Evolutionary conservation across 2,329 filamentous ascomycete species (phyloP).

Genomic region (Remersonia thermophila): DNA sequence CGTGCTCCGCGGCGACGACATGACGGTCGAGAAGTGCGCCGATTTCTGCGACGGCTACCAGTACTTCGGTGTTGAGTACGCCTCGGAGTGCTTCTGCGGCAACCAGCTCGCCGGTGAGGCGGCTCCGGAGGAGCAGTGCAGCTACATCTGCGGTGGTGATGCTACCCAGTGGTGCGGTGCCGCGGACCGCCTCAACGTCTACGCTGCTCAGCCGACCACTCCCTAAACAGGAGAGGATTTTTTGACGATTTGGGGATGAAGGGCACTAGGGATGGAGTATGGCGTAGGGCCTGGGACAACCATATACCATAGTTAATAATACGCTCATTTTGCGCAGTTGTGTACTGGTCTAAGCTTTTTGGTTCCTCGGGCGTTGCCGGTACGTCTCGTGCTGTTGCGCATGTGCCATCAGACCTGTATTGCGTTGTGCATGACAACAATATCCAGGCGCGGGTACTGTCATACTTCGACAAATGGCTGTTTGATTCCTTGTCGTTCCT

Average conservation of each 20-base stretch:
- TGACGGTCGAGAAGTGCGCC: conserved; percentile 14
- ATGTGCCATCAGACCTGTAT: too few species aligned
- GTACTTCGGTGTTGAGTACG: conserved; percentile 13
- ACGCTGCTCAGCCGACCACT: conserved; percentile 5
- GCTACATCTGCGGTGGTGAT: conserved; percentile 16
- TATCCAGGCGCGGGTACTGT: too few species aligned
- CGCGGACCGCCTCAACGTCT: conserved; percentile 17
- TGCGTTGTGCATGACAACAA: too few species aligned
- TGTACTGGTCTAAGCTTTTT: neutral
- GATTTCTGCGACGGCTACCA: conserved; percentile 7
- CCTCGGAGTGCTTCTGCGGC: conserved; percentile 14
- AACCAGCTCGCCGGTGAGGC: conserved; percentile 4
- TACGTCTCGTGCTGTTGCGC: too few species aligned
- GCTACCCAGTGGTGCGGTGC: conserved; percentile 18
- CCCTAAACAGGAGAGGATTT: neutral
- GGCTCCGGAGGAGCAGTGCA: conserved; percentile 15
- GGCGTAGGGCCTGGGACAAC: too few species aligned
- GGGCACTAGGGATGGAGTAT: too few species aligned
- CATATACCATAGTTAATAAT: too few species aligned
- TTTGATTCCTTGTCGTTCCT: too few species aligned
- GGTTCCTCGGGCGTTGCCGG: too few species aligned
- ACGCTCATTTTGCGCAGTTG: too few species aligned
- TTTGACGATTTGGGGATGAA: neutral
- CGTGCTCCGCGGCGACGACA: conserved; percentile 33
- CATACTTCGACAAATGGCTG: too few species aligned